Conservation (phyloP, 2,329 filamentous ascomycete genomes). For the Plectosphaerella sp. region DNA sequence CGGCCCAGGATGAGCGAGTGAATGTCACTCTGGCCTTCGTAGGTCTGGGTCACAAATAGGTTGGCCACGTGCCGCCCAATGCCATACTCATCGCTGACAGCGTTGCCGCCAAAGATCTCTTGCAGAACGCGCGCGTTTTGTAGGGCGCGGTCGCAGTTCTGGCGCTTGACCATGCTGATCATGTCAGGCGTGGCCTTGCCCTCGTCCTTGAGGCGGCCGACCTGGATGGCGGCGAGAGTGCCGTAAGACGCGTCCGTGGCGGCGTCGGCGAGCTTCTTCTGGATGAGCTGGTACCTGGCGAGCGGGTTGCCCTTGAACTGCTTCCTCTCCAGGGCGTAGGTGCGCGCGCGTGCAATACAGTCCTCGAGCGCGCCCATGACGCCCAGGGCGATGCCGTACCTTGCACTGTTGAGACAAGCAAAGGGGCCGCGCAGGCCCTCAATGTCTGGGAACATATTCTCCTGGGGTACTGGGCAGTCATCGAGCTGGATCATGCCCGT, state of each 20-base stretch:
- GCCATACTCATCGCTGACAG: slow-evolving; percentile 94
- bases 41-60: slow-evolving; percentile 94
- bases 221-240: slow-evolving; percentile 84
- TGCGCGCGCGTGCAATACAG: slow-evolving; percentile 73
- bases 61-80: slow-evolving; percentile 96
- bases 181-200: slow-evolving; percentile 88
- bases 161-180: slow-evolving; percentile 94
- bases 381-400: slow-evolving; percentile 91
- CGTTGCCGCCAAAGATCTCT: slow-evolving; percentile 96
- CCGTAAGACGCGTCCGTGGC: slow-evolving; percentile 87
- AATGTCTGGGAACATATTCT: slow-evolving; percentile 90
- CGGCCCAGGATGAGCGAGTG: slow-evolving; percentile 70
- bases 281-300: slow-evolving; percentile 92
- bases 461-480: slow-evolving; percentile 78
- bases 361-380: slow-evolving; percentile 94
- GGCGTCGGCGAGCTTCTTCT: slow-evolving; percentile 96
- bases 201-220: slow-evolving; percentile 87
- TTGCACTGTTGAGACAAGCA: slow-evolving; percentile 87
- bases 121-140: slow-evolving; percentile 76
- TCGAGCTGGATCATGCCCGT: slow-evolving; percentile 98
- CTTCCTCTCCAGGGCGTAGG: slow-evolving; percentile 86
- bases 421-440: slow-evolving; percentile 88
- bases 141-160: slow-evolving; percentile 92
- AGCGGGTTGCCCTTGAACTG: slow-evolving; percentile 96
- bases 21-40: slow-evolving; percentile 97